phyloP scores from a whole-genome alignment of 768 basidiomycete genomes.

The Dioszegia hungarica region DNA sequence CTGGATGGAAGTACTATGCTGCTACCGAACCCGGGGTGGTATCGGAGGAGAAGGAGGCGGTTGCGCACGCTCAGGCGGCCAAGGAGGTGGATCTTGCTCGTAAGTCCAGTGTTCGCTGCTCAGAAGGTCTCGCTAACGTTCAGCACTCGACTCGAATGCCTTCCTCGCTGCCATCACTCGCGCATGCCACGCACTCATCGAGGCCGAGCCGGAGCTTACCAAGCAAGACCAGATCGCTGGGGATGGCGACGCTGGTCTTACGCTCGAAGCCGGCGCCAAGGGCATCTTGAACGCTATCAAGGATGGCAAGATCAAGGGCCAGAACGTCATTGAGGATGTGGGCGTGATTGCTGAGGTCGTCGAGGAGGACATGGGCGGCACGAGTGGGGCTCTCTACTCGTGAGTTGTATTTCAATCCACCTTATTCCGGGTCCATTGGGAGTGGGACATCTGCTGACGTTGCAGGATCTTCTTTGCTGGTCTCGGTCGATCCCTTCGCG shows the following conservation, averaged over 20 bases:
- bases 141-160: conserved; percentile 25
- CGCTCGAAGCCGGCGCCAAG: conserved; percentile 61
- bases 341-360: conserved; percentile 67
- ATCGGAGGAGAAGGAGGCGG: conserved; percentile 21
- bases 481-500: conserved; percentile 67
- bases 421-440: too few species aligned
- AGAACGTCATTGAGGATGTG: conserved; percentile 62
- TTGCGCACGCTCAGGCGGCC: conserved; percentile 7
- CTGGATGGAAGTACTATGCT: conserved; percentile 82
- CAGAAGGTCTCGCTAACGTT: background rate
- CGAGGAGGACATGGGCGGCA: conserved; percentile 85
- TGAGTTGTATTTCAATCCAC: conserved; percentile 54
- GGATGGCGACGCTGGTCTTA: conserved; percentile 71
- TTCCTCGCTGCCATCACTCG: conserved; percentile 35
- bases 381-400: conserved; percentile 87
- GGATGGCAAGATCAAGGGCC: conserved; percentile 58
- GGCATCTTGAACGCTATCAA: conserved; percentile 60
- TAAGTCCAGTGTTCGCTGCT: conserved; percentile 12
- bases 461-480: conserved; percentile 83
- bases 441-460: background rate
- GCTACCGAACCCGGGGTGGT: conserved; percentile 34
- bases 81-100: conserved; percentile 36
- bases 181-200: conserved; percentile 54
- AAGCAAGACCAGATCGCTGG: conserved; percentile 85
- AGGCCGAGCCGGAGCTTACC: conserved; percentile 83